Evolutionary conservation across 345 rosid species (phyloP).

Genomic region (Melaleuca alternifolia): DNA sequence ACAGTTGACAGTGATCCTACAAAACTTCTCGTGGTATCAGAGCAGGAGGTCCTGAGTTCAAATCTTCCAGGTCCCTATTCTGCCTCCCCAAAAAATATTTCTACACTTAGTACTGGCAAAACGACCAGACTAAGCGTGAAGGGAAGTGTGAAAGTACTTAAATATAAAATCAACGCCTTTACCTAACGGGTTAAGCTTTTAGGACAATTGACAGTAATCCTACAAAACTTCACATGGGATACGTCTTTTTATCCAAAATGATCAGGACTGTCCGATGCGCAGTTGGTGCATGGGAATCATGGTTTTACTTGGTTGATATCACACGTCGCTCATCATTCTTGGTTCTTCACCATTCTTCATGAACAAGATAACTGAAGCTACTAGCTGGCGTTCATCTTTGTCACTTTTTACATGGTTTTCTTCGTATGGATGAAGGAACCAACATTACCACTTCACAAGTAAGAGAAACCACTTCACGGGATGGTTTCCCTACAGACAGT

Average conservation of each 20-base stretch:
- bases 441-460: background rate
- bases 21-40: too few relatives aligned
- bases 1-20: too few relatives aligned
- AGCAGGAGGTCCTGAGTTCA: too few relatives aligned
- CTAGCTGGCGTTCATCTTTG: background rate
- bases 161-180: too few relatives aligned
- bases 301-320: background rate
- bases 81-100: too few relatives aligned
- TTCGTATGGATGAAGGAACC: background rate
- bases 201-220: too few relatives aligned
- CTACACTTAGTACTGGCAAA: too few relatives aligned
- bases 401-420: background rate
- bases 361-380: background rate
- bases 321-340: background rate
- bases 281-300: background rate
- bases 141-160: too few relatives aligned
- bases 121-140: too few relatives aligned
- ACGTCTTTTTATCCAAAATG: background rate
- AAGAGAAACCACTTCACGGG: background rate
- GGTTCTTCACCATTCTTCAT: background rate
- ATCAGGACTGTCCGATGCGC: background rate
- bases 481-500: background rate
- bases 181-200: too few relatives aligned
- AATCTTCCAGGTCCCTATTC: too few relatives aligned
- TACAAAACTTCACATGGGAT: too few relatives aligned